Evolutionary conservation across 2,329 filamentous ascomycete genomes (phyloP), one percentile per base, ranked within the genome.

Genomic region (Monilinia aucupariae): DNA sequence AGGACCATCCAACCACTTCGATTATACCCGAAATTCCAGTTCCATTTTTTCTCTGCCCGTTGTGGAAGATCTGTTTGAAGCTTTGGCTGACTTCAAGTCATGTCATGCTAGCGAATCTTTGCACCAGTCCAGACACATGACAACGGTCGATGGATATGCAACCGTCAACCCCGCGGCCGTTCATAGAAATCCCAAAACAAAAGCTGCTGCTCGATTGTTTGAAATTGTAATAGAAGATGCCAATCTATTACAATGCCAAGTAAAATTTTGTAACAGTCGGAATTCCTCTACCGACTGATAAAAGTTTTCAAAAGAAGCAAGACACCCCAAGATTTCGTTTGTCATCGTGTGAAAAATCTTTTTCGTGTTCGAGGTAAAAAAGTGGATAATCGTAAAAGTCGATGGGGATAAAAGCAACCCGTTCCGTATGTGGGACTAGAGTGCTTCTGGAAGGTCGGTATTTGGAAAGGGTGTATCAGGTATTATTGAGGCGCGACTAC

Each of bases 391-490:
- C 47, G 49, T 15, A 53, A 34, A 25, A 50, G 25, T 27, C n/a
- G 41, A 54, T 37, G 39, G 49, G n/a, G n/a, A 61, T 25, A 25
- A 37, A 17, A 27, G 41, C 41, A 20, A 20, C 12, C 34, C 27
- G 25, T 50, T 50, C 30, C 30, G 10, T 25, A 25, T 54, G 59
- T 61, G 49, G 49, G 30, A 34, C 39, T n/a, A 34, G 45, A 12
- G 55, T 59, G 55, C 8, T 59, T 59, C 55, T 59, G 49, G 49
- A 61, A 53, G 50, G 37, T 61, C 59, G 49, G 59, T 37, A 54
- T 25, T 48, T 48, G 45, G 10, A 59, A 49, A 48, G 15, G n/a
- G 39, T 54, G 41, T 56, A n/a, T 34, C 54, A 12, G 41, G 54
- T 47, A 56, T 47, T 47, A 56, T 47, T 22, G 41, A 56, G 37